Evolutionary conservation across 345 rosid genomes (phyloP).

Genomic region (Kernera saxatilis): DNA sequence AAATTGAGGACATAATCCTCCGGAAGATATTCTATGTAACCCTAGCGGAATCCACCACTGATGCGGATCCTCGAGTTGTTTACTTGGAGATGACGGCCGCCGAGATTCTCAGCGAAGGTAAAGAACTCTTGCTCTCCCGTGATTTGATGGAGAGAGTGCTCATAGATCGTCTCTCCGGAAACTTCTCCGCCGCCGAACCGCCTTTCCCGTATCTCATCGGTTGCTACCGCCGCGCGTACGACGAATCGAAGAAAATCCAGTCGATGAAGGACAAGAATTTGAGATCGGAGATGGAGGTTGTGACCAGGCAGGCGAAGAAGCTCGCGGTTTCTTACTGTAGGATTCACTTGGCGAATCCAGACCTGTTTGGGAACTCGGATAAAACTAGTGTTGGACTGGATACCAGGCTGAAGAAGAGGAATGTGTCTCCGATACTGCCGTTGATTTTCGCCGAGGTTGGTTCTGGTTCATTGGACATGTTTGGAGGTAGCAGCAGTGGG

Average conservation of each 20-base stretch:
- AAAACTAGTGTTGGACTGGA: slow-evolving; percentile 3
- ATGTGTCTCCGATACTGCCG: slow-evolving; percentile 57
- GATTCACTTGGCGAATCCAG: slow-evolving; percentile 78
- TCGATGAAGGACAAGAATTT: slow-evolving; percentile 75
- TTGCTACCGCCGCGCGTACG: slow-evolving; percentile 71
- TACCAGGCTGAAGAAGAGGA: slow-evolving; percentile 24
- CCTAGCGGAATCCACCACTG: slow-evolving; percentile 38
- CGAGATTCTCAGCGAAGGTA: slow-evolving; percentile 93
- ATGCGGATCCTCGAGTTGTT: slow-evolving; percentile 45
- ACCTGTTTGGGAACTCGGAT: slow-evolving; percentile 37
- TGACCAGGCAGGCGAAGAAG: slow-evolving; percentile 59
- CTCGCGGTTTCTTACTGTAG: slow-evolving; percentile 67
- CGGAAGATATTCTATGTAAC: slow-evolving; percentile 68
- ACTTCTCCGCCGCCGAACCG: slow-evolving; percentile 52
- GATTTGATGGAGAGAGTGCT: slow-evolving; percentile 73
- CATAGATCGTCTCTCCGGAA: slow-evolving; percentile 77
- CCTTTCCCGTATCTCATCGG: slow-evolving; percentile 67
- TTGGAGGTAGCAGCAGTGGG: slow-evolving; percentile 41
- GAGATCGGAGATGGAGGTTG: slow-evolving; percentile 59
- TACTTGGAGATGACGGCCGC: slow-evolving; percentile 85
- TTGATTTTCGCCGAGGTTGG: slow-evolving; percentile 60
- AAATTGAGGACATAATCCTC: slow-evolving; percentile 88
- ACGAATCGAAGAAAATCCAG: slow-evolving; percentile 73
- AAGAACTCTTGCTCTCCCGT: slow-evolving; percentile 55
- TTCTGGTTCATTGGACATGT: slow-evolving; percentile 50